These are phyloP conservation scores for Ustilago shanxiensis DNA, from an alignment of 1,284 basidiomycete species.

Conservation along the genomic window DNA sequence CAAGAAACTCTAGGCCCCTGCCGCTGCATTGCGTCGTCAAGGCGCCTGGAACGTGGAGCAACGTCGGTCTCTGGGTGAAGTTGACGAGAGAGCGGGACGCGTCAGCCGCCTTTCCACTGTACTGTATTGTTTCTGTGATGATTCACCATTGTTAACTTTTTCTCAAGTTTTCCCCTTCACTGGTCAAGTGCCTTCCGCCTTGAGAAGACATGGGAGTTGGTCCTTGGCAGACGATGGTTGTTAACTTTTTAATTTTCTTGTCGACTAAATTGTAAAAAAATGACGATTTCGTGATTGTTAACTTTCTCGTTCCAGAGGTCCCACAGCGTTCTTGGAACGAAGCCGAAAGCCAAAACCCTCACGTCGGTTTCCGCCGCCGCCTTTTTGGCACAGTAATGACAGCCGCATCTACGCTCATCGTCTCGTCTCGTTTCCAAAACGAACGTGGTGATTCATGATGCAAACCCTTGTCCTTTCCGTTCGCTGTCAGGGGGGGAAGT, in stretches of 20 bases:
- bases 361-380: constrained; percentile 1
- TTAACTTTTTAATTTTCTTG: constrained; percentile 1
- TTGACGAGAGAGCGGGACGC: neutral
- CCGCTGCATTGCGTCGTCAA: neutral
- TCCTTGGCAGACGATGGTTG: constrained; percentile 13
- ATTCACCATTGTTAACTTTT: constrained; percentile 10
- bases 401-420: too few species aligned
- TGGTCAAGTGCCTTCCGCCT: constrained; percentile 2
- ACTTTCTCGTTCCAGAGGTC: constrained; percentile 49
- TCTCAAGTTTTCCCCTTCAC: neutral
- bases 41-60: neutral
- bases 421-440: neutral
- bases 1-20: neutral
- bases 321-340: constrained; percentile 19
- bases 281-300: constrained; percentile 17
- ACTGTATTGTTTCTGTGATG: too few species aligned
- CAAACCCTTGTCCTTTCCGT: too few species aligned
- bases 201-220: neutral
- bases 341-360: neutral
- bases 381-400: too few species aligned
- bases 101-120: neutral
- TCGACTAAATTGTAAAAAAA: neutral
- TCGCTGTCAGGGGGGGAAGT: too few species aligned
- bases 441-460: neutral
- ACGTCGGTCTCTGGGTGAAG: neutral